Evolutionary conservation across 306 rosid species (phyloP), one percentile per base, ranked within the genome.

Genomic region (Boehmeria nivea): DNA sequence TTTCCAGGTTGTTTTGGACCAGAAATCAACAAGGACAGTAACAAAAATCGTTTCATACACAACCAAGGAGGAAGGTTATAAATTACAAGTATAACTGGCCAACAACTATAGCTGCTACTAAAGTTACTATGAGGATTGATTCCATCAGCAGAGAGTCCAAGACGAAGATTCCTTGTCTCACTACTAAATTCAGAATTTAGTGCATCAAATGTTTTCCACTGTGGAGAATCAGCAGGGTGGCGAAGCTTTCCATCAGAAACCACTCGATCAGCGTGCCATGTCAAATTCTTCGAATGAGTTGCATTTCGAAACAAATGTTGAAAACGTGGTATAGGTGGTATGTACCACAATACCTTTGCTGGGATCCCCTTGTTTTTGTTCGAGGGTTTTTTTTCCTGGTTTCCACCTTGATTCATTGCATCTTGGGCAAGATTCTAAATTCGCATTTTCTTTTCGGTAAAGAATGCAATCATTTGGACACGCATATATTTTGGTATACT

Each of bases 401-500:
- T 56, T 54, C 48, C 61, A 56, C 9, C 34, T 37, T 38, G 47
- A 56, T 1, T 2, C 18, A 1, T 10, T 7, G 16, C 58, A 52
- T 3, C 0, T 8, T 3, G 19, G 47, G n/a, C 48, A 55, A 10
- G 1, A 8, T 1, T 18, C 3, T 20, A 20, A 12, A 12, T 56
- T 18, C 4, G 10, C 18, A 20, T 37, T 12, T 12, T 21, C 48
- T 13, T 56, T 37, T 8, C 36, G 4, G 20, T 38, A 37, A 2
- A 56, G 11, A 3, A 56, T 39, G 13, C 61, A 56, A 37, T 37
- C 47, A 6, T 39, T 37, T 1, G 21, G 33, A 6, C 47, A 56
- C 13, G 61, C 48, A 56, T 56, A 46, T 11, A 56, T 36, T 11
- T 55, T 55, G 27, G 17, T n/a, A 13, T 55, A 20, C 12, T 55